Evolutionary conservation across 345 rosid species (phyloP).

Genomic region (Combretum micranthum): DNA sequence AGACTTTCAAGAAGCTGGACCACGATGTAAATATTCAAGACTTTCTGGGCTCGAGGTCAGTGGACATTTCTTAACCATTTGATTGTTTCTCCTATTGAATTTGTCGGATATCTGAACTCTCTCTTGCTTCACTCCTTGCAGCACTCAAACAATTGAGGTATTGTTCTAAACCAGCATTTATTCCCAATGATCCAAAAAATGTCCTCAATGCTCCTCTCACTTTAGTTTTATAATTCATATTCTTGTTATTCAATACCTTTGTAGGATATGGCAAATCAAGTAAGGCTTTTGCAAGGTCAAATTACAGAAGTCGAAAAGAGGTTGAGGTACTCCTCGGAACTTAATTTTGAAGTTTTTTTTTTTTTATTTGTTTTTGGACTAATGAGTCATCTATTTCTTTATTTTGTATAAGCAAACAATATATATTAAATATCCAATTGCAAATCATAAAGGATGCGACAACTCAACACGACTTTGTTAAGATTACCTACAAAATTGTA

Average conservation of each 20-base stretch:
- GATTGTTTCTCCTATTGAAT: slow-evolving; percentile 1
- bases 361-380: slow-evolving; percentile 8
- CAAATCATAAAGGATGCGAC: too few relatives aligned
- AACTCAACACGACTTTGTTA: too few relatives aligned
- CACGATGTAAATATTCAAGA: slow-evolving; percentile 85
- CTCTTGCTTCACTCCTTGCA: slow-evolving; percentile 26
- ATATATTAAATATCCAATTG: too few relatives aligned
- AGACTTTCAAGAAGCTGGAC: slow-evolving; percentile 87
- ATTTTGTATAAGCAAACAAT: background rate
- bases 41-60: slow-evolving; percentile 67
- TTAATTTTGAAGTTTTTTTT: slow-evolving; percentile 10
- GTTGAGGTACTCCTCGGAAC: slow-evolving; percentile 49
- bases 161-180: background rate
- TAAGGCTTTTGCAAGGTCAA: slow-evolving; percentile 47
- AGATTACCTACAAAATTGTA: too few relatives aligned
- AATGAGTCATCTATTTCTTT: background rate
- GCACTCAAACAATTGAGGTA: slow-evolving; percentile 76
- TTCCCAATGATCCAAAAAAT: background rate
- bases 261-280: slow-evolving; percentile 62
- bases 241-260: background rate
- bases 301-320: slow-evolving; percentile 62
- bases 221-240: background rate
- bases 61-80: slow-evolving; percentile 9
- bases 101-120: slow-evolving; percentile 18
- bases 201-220: too few relatives aligned